phyloP scores from a whole-genome alignment of 768 basidiomycete genomes.

The Phlebiopsis gigantea region DNA sequence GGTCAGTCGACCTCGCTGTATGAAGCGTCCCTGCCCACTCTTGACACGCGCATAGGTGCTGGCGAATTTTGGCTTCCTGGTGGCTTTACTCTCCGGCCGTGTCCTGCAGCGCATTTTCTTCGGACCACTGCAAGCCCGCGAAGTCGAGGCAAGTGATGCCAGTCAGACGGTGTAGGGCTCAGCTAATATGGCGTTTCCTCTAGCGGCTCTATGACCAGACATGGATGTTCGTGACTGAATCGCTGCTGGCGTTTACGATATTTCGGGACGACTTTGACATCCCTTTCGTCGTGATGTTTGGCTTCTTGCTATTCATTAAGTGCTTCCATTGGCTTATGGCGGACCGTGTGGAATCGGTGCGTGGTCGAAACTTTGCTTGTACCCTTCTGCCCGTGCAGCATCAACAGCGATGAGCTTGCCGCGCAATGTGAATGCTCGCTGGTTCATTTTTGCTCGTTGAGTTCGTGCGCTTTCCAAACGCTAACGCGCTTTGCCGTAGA shows the following conservation, averaged over 20 bases:
- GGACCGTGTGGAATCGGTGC: conserved; percentile 94
- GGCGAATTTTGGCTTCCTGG: conserved; percentile 83
- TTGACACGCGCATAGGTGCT: conserved; percentile 52
- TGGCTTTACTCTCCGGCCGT: conserved; percentile 72
- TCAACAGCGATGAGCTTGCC: neutral
- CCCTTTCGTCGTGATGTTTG: conserved; percentile 92
- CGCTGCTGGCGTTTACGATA: conserved; percentile 92
- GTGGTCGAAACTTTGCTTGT: conserved; percentile 18
- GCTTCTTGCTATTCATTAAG: conserved; percentile 90
- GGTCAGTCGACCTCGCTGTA: conserved; percentile 40
- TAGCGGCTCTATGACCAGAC: conserved; percentile 93
- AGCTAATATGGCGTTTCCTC: neutral
- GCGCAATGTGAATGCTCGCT: neutral
- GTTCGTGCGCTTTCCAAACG: neutral
- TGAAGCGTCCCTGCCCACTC: neutral
- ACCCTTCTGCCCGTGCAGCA: neutral
- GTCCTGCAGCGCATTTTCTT: conserved; percentile 87
- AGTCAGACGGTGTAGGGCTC: neutral
- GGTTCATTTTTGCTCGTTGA: neutral
- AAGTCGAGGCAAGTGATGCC: conserved; percentile 71
- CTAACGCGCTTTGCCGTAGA: conserved; percentile 42
- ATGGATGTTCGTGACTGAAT: conserved; percentile 98
- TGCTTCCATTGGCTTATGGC: conserved; percentile 97
- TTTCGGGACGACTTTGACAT: conserved; percentile 94
- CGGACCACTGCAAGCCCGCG: conserved; percentile 77